Percentiles rank a stretch among this genome's conserved stretches.
phyloP scores from a whole-genome alignment of 768 basidiomycete genomes.

The Candolleomyces aberdarensis region DNA sequence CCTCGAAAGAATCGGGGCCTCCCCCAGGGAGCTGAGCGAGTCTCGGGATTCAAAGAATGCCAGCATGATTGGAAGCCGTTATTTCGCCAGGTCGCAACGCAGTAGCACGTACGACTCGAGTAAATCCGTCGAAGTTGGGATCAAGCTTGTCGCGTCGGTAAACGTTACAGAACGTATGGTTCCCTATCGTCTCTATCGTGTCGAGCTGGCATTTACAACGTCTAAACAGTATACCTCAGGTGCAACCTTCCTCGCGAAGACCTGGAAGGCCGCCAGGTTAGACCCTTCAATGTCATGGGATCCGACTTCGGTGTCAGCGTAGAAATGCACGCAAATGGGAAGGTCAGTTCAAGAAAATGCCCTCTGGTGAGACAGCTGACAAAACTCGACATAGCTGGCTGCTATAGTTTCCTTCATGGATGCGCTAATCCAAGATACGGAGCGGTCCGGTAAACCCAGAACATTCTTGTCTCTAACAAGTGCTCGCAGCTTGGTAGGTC shows the following conservation, averaged over 20 bases:
- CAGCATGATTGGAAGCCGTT: constrained; percentile 78
- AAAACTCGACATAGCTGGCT: constrained; percentile 52
- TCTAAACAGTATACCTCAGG: constrained; percentile 32
- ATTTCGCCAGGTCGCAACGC: constrained; percentile 58
- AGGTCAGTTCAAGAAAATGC: constrained; percentile 39
- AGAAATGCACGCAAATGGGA: constrained; percentile 69
- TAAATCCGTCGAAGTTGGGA: not conserved
- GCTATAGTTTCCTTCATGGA: constrained; percentile 67
- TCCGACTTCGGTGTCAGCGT: constrained; percentile 62
- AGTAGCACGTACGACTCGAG: constrained; percentile 26
- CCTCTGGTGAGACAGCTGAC: not conserved
- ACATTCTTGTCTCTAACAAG: constrained; percentile 55
- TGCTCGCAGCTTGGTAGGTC: constrained; percentile 56
- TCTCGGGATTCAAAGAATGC: constrained; percentile 46
- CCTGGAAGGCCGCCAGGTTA: constrained; percentile 17
- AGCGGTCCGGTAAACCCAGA: constrained; percentile 27
- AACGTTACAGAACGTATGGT: constrained; percentile 26
- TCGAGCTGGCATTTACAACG: not conserved
- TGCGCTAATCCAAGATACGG: constrained; percentile 50
- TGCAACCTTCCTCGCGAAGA: constrained; percentile 48
- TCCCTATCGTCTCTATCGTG: constrained; percentile 22
- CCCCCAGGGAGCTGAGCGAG: constrained; percentile 16
- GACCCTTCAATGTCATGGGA: constrained; percentile 55
- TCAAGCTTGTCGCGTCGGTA: not conserved
- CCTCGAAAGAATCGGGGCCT: constrained; percentile 42